Evolutionary conservation across 2,329 filamentous ascomycete genomes (phyloP), one percentile per base, ranked within the genome.

Genomic region (Pseudogymnoascus sp.): DNA sequence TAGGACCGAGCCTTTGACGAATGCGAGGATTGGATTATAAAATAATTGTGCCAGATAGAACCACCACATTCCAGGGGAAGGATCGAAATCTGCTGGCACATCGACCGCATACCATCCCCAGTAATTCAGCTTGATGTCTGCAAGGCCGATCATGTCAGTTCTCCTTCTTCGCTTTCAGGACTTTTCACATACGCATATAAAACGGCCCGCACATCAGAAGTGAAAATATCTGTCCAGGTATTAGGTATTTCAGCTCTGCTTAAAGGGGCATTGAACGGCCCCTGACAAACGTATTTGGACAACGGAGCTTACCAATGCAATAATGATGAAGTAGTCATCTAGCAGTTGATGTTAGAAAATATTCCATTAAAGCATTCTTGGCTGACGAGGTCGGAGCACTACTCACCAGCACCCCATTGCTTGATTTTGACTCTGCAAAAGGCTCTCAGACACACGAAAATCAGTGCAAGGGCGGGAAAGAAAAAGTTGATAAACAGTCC

Each of bases 21-120:
- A 71, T 3, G 77, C 76, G 1, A 81, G 67, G 50, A 80, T 76
- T 0, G 78, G 78, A 61, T 79, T 80, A 70, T 81, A 80, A 1
- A 78, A 69, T 7, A 78, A 68, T 46, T 78, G 74, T 28, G 74
- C 50, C n/a, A 56, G n/a, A 10, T 56, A 56, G 50, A 73, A 23
- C 73, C 73, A 76, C 59, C 72, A 68, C 31, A 42, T 8, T 14
- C 59, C 59, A 28, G 59, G 59, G 38, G 36, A 7, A 34, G 59
- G 5, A 44, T 60, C 59, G 31, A 23, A 60, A 34, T 56, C 50
- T 12, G 23, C 10, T 6, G 59, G 59, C 21, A 60, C 59, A 31
- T 60, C 31, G 21, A n/a, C 38, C 14, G 64, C 64, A 14, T 67
- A 64, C 60, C 71, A 69, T 36, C 74, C 73, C 8, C 71, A 71